Evolutionary conservation across 257 asterid genomes (phyloP), one percentile per base, ranked within the genome.

Genomic region (Gentiana straminea): DNA sequence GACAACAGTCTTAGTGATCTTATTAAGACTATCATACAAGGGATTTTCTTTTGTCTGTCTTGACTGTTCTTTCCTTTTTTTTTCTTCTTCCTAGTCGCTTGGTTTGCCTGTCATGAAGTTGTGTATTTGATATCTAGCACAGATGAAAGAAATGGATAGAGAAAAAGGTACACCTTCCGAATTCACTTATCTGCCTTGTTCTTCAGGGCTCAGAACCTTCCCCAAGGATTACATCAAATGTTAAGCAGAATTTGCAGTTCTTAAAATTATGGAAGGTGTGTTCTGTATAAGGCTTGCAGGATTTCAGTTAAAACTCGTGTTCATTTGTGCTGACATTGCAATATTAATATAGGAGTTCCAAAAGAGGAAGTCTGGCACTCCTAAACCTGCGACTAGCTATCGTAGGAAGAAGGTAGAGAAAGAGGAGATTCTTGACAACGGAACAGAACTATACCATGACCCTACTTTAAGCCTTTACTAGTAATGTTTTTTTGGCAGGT

Each of bases 231-330:
- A 87, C 89, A n/a, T 69, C 96, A 55, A 84, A 87, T 63, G 76
- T 91, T 77, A 87, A 87, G 86, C 98, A 84, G 75, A 91, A 79
- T 75, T 73, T 91, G 78, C 94, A 77, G 81, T 84, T 82, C 71
- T 59, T 91, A 56, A 84, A 55, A 70, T 57, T 83, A 67, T 84
- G 94, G 89, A 87, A 91, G 95, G 89, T 86, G 38, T 56, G 51
- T 44, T 52, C 66, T 51, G 59, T 49, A 8, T 34, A 54, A 55
- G 52, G 13, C 59, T 3, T 61, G 24, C 35, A 39, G 35, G 36
- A 41, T 41, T 41, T 41, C 8, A 5, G 2, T 41, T 5, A 41
- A 41, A 0, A 3, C 9, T 41, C 9, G 9, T 41, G 5, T 41
- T 41, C 35, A 52, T 49, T 65, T 45, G 13, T 49, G 35, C 52